These are phyloP conservation scores for Metarhizium rileyi DNA, from an alignment of 2,329 filamentous ascomycete genomes.

Conservation along the genomic window DNA sequence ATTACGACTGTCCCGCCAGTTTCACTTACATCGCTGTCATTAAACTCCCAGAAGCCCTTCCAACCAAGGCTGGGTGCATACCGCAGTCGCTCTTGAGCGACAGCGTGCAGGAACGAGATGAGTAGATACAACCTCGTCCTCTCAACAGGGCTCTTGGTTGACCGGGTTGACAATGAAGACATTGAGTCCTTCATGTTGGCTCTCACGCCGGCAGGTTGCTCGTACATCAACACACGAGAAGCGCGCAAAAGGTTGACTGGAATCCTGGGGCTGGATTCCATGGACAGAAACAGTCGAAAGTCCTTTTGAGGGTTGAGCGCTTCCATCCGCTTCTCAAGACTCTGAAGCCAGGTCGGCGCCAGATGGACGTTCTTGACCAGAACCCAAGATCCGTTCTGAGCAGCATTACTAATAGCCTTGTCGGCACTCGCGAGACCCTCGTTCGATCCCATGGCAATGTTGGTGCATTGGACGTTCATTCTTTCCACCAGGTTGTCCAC, in stretches of 20 bases:
- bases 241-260: conserved; percentile 91
- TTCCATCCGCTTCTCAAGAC: conserved; percentile 92
- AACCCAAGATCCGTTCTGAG: conserved; percentile 89
- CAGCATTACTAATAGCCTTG: conserved; percentile 88
- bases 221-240: conserved; percentile 91
- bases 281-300: conserved; percentile 92
- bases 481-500: conserved; percentile 90
- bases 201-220: conserved; percentile 90
- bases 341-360: conserved; percentile 91
- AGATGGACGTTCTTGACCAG: conserved; percentile 98
- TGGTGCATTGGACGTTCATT: conserved; percentile 73
- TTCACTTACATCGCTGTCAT: conserved; percentile 83
- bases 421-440: conserved; percentile 88
- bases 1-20: conserved; percentile 19
- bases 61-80: conserved; percentile 92
- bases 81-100: conserved; percentile 86
- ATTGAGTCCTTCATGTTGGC: conserved; percentile 99
- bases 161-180: conserved; percentile 66
- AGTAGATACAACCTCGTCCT: conserved; percentile 82
- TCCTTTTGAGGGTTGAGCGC: conserved; percentile 87
- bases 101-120: conserved; percentile 88
- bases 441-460: conserved; percentile 98
- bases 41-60: conserved; percentile 99
- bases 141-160: conserved; percentile 78
- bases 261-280: conserved; percentile 96